Base-by-base conservation (phyloP, 805 yeast genomes). In the Lipomyces kockii region DNA sequence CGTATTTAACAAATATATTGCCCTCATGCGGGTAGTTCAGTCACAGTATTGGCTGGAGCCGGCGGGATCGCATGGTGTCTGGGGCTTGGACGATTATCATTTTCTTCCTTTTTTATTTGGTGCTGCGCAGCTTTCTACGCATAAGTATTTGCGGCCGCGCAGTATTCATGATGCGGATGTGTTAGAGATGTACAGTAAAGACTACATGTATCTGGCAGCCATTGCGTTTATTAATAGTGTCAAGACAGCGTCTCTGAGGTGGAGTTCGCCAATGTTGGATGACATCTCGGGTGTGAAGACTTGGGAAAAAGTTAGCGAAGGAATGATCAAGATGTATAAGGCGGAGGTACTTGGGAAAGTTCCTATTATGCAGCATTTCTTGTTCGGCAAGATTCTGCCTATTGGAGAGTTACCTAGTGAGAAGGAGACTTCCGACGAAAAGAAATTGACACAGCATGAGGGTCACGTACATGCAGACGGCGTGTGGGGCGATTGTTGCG, bases 51-150 rank as follows among this genome's bases (percentile, higher is more conserved):
- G 89, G 55, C 79, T 95, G 57, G 99, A 95, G 75, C 99, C 99
- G 0, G 99, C 99, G 0, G 99, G 99, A 0, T 88, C 95, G 4
- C 98, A 94, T 78, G 99, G 99, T 0, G 97, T 92, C 2, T 95
- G 99, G 99, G 99, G 99, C 0, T 83, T 95, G 12, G 99, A 95
- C 79, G 99, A 95, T 75, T 97, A 95, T 78, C 92, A 92, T 82
- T 97, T 91, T 79, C 81, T 92, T 62, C 85, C 91, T 6, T 95
- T 92, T 76, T 86, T 95, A 2, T 78, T 95, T n/a, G 99, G 99
- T 0, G 87, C 97, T 0, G 86, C 97, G 0, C 97, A 95, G 76
- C 80, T 91, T 72, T 78, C 85, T 27, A 58, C 62, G 8, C 90
- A 88, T 76, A 86, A 83, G 74, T 87, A 87, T 77, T 83, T 92